These are phyloP conservation scores for Rubus parviflorus DNA, from an alignment of 306 rosid species.

Conservation along the genomic window DNA sequence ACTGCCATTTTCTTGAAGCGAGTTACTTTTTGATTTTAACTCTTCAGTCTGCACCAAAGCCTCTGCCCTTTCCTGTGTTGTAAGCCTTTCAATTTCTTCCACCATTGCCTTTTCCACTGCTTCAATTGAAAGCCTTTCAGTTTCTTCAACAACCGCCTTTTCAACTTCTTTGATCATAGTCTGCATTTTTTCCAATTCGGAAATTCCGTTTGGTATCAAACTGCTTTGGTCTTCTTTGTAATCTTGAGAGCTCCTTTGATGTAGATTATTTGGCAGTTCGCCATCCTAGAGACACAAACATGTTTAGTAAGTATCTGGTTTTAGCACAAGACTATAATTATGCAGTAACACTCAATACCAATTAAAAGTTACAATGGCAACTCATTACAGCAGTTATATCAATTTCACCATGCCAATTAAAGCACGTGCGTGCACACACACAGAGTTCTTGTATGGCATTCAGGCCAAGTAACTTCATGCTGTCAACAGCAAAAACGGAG, in stretches of 20 bases:
- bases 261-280: conserved; percentile 31
- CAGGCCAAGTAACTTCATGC: background rate
- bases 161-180: conserved; percentile 47
- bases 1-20: conserved; percentile 21
- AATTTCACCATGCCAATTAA: background rate
- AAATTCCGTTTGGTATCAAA: conserved; percentile 45
- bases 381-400: background rate
- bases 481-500: background rate
- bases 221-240: conserved; percentile 28
- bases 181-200: conserved; percentile 65
- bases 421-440: background rate
- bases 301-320: conserved; percentile 28
- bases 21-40: conserved; percentile 22
- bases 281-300: conserved; percentile 48
- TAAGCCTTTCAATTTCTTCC: conserved; percentile 53
- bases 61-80: conserved; percentile 22
- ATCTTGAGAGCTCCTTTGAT: conserved; percentile 37
- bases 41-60: conserved; percentile 27
- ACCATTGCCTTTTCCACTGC: conserved; percentile 41
- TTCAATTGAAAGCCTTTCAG: conserved; percentile 40
- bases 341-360: background rate
- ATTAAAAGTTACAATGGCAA: background rate
- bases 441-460: background rate
- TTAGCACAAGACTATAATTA: background rate
- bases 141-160: conserved; percentile 51